Percentiles rank a stretch among this genome's conserved stretches.
These are phyloP conservation scores for Naegleria lovaniensis DNA, from an alignment of 208 protist species.

Conservation along the genomic window DNA sequence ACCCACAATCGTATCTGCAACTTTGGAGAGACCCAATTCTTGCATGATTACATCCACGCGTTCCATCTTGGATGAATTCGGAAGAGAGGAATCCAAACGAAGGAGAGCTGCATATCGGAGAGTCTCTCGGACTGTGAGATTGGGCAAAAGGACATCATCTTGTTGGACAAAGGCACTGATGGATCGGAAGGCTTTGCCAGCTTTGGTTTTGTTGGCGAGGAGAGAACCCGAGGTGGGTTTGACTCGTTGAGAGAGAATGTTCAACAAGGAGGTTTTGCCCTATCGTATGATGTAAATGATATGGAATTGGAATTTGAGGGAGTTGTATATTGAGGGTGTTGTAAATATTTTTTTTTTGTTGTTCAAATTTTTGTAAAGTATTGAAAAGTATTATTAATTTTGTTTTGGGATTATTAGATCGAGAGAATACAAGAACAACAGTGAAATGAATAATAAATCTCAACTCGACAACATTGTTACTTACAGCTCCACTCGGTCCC, in stretches of 20 bases:
- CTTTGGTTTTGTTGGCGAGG: neutral
- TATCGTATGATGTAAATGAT: neutral
- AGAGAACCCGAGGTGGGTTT: neutral
- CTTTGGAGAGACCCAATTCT: constrained; percentile 59
- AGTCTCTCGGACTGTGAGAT: constrained; percentile 64
- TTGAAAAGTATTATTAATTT: no score
- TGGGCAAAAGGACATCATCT: constrained; percentile 75
- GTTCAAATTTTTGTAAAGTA: no score
- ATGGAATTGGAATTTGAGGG: no score
- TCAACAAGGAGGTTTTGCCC: neutral
- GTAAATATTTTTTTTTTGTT: no score
- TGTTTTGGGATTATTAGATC: neutral
- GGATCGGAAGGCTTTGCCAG: neutral
- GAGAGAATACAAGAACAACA: neutral
- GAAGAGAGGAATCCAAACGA: neutral
- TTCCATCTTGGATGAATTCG: neutral
- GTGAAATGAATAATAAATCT: no score
- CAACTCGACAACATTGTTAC: no score
- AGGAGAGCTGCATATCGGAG: constrained; percentile 52
- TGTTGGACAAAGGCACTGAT: constrained; percentile 71
- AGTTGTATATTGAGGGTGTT: no score
- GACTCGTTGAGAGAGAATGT: neutral
- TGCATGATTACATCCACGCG: constrained; percentile 59
- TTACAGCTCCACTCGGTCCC: constrained; percentile 57
- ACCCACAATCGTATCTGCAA: constrained; percentile 58